Conservation (phyloP, 768 basidiomycete species). For the Auricularia sp. region DNA sequence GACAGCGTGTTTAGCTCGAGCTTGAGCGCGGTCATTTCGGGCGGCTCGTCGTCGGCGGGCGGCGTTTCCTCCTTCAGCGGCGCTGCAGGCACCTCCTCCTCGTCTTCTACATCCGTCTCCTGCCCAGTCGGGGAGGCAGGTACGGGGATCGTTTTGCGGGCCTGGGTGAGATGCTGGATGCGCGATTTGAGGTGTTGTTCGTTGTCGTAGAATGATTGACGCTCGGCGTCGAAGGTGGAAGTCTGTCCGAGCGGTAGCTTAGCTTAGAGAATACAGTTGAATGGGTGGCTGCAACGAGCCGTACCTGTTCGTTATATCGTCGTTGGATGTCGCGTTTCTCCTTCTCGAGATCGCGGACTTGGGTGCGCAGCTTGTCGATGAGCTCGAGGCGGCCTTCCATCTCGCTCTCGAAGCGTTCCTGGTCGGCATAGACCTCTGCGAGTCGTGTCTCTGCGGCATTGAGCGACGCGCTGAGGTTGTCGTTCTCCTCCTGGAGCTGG, state of each 20-base stretch:
- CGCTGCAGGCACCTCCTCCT: slow-evolving; percentile 24
- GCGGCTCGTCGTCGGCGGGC: slow-evolving; percentile 56
- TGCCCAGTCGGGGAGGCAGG: slow-evolving; percentile 19
- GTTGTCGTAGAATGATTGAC: slow-evolving; percentile 86
- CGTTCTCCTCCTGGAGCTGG: slow-evolving; percentile 53
- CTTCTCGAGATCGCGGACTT: slow-evolving; percentile 79
- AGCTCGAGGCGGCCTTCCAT: slow-evolving; percentile 75
- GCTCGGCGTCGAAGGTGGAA: slow-evolving; percentile 83
- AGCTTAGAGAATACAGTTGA: slow-evolving; percentile 6
- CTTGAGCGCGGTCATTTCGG: slow-evolving; percentile 75
- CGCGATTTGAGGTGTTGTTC: slow-evolving; percentile 89
- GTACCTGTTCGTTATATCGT: slow-evolving; percentile 82
- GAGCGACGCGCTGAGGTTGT: slow-evolving; percentile 52
- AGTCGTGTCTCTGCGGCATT: slow-evolving; percentile 62
- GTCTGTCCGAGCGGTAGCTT: slow-evolving; percentile 37
- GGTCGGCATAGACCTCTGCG: slow-evolving; percentile 72
- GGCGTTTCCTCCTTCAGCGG: slow-evolving; percentile 13
- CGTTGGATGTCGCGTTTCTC: slow-evolving; percentile 77
- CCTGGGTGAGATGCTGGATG: slow-evolving; percentile 67
- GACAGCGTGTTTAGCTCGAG: slow-evolving; percentile 81
- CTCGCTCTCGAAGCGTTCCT: slow-evolving; percentile 72
- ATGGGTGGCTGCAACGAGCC: slow-evolving; percentile 7
- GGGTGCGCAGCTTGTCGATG: slow-evolving; percentile 66
- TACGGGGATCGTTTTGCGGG: slow-evolving; percentile 44
- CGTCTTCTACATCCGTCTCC: slow-evolving; percentile 28